phyloP scores from a whole-genome alignment of 257 asterid species.

The Salvia hispanica region DNA sequence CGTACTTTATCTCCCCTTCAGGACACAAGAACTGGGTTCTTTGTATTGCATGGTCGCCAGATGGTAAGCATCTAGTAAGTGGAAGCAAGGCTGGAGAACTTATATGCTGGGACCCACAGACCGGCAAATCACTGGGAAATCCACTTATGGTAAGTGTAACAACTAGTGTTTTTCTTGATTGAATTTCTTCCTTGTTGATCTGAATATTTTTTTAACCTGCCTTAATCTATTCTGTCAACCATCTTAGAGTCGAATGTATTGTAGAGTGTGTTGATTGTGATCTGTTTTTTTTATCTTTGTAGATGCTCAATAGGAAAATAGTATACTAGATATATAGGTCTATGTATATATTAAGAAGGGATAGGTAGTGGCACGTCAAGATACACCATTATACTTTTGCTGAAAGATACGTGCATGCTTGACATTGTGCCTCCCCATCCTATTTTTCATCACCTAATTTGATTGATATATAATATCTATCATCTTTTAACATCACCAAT shows the following conservation, averaged over 20 bases:
- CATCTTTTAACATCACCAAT: constrained; percentile 3
- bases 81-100: constrained; percentile 96
- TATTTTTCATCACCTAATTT: background rate
- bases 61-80: constrained; percentile 84
- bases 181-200: constrained; percentile 9
- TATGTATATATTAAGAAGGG: no score
- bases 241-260: background rate
- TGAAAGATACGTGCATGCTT: no score
- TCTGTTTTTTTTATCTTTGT: no score
- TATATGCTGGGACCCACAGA: constrained; percentile 83
- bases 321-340: no score
- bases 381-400: no score
- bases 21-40: constrained; percentile 98
- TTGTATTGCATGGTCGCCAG: constrained; percentile 94
- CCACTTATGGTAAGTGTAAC: constrained; percentile 64
- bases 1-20: constrained; percentile 21
- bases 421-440: no score
- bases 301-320: no score
- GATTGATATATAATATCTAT: constrained; percentile 7
- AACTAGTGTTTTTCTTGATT: constrained; percentile 16
- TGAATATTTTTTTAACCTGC: background rate
- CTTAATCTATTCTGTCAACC: background rate
- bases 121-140: constrained; percentile 76
- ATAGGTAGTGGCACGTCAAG: no score
- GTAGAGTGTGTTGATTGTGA: no score